Evolutionary conservation across 2,329 filamentous ascomycete species (phyloP).

Genomic region (Diaporthe amygdali): DNA sequence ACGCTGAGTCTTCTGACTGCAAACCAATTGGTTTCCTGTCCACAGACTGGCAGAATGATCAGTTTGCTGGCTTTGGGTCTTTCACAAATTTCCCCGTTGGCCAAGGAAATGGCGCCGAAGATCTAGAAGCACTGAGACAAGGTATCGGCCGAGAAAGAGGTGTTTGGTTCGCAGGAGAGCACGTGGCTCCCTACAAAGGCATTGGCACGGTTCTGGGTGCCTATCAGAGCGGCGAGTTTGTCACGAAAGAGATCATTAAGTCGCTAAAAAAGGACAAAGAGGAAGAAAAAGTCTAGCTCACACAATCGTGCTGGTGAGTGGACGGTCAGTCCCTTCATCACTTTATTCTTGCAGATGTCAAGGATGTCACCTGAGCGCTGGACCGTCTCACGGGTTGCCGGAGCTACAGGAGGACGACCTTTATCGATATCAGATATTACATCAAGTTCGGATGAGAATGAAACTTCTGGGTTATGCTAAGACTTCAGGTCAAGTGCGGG

Average conservation of each 20-base stretch:
- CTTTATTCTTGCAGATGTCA: background rate
- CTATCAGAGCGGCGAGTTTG: background rate
- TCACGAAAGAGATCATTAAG: background rate
- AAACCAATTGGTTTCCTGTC: background rate
- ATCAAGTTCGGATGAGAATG: background rate
- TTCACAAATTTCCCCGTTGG: background rate
- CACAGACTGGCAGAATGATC: background rate
- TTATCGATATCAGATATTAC: background rate
- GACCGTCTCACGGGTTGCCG: too few species aligned
- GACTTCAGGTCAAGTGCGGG: background rate
- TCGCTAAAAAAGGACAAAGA: background rate
- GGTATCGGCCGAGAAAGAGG: background rate
- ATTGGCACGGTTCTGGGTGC: background rate
- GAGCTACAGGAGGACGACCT: too few species aligned
- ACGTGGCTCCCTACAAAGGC: background rate
- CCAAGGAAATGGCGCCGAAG: background rate
- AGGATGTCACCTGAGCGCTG: background rate
- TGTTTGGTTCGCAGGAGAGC: background rate
- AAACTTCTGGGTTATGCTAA: background rate
- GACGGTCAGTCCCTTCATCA: background rate
- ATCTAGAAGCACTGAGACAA: background rate
- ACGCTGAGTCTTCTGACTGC: background rate
- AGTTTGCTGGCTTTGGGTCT: background rate
- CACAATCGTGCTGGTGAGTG: background rate
- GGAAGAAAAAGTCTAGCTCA: background rate